Base-by-base conservation (phyloP, 257 asterid species). In the Capsicum rhomboideum region DNA sequence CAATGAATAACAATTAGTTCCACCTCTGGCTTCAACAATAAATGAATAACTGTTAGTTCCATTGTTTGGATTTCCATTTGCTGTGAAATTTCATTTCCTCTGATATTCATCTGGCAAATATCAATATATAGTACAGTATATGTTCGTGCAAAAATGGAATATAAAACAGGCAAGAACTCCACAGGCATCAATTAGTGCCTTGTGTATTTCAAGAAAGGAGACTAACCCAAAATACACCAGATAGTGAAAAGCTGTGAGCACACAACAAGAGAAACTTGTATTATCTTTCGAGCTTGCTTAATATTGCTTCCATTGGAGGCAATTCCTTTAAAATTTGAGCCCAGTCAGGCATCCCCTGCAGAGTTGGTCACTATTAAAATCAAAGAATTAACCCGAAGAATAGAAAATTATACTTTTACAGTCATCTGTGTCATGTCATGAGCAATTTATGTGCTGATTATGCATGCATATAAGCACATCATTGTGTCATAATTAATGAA, bases 261-360 rank as follows among this genome's bases (percentile, higher is more conserved):
- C 81, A 1, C 23, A 69, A 50, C 69, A 80, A 10, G 49, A 54
- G 74, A 17, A 77, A 81, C 78, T 86, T 83, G 46, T 20, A 84
- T 86, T 86, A 96, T 87, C 97, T 90, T 93, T 96, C 99, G 8
- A 96, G 90, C 92, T 92, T 94, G 97, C 98, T 96, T 85, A 94
- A 87, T 82, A 96, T 84, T 82, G 93, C 98, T 86, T 96, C 99
- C 93, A 92, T 87, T 83, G 93, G 91, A 34, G 99, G 99, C 85
- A 96, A 83, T 80, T 96, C 99, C 91, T 93, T 92, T 82, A 85
- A 91, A 34, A 93, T 92, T 84, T 94, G 97, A 86, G 90, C 87
- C 99, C 99, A 96, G 74, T 94, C 99, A 6, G 99, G 99, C 97
- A 96, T 93, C 8, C 98, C 98, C 99, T 96, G 95, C 58, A 88